Evolutionary conservation across 495 filamentous ascomycete genomes (phyloP).

Genomic region (Hamigera avellanea): DNA sequence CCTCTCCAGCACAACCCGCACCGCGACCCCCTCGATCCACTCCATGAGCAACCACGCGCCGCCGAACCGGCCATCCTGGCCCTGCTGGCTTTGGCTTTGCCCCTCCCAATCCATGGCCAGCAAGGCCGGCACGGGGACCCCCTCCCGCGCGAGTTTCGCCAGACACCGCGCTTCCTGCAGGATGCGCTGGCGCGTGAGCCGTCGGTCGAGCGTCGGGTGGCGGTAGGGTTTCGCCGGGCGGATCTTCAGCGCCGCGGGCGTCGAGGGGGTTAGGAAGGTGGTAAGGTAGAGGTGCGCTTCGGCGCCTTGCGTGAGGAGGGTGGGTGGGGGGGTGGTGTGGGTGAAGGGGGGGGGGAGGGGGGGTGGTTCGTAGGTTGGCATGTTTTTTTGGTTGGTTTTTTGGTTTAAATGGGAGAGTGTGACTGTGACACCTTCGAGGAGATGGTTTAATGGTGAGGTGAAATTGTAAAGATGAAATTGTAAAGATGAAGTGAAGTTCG

Average conservation of each 20-base stretch:
- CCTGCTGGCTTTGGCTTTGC: slow-evolving; percentile 8
- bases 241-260: slow-evolving; percentile 78
- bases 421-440: too few species aligned
- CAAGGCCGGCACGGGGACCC: slow-evolving; percentile 66
- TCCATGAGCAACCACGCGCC: slow-evolving; percentile 81
- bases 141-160: slow-evolving; percentile 60
- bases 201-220: slow-evolving; percentile 79
- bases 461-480: too few species aligned
- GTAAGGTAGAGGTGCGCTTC: slow-evolving; percentile 91
- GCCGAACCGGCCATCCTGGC: slow-evolving; percentile 39
- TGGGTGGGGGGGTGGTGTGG: slow-evolving; percentile 40
- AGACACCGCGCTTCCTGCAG: slow-evolving; percentile 80
- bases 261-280: slow-evolving; percentile 56
- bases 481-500: not conserved
- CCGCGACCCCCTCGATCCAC: slow-evolving; percentile 69
- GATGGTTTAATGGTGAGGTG: not conserved
- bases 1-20: slow-evolving; percentile 54
- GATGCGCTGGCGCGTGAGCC: slow-evolving; percentile 76
- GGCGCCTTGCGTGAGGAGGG: slow-evolving; percentile 79
- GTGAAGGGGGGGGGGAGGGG: slow-evolving; percentile 57
- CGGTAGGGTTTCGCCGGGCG: slow-evolving; percentile 88
- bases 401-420: too few species aligned
- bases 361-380: slow-evolving; percentile 28
- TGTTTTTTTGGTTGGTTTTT: too few species aligned
- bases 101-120: slow-evolving; percentile 60